Percentiles rank a stretch among this genome's conserved stretches.
These are phyloP conservation scores for Sporothrix luriei DNA, from an alignment of 2,329 filamentous ascomycete genomes.

Conservation along the genomic window DNA sequence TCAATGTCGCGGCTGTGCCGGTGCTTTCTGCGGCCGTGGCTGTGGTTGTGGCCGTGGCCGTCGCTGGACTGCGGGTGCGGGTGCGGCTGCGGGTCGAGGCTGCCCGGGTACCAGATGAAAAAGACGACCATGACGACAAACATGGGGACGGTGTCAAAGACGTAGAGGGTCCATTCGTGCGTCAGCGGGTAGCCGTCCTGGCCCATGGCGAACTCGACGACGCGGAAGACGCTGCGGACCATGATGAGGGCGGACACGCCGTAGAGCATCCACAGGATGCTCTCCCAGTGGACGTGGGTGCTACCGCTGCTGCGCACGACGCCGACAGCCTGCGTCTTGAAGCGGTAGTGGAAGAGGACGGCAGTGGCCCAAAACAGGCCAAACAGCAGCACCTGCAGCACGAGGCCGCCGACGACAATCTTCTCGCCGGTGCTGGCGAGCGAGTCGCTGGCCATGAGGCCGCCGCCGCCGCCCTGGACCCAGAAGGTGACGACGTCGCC, in stretches of 20 bases:
- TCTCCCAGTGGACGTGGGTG: conserved; percentile 40
- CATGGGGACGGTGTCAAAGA: conserved; percentile 43
- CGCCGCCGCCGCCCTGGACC: conserved; percentile 48
- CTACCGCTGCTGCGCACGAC: background rate
- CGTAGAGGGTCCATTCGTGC: conserved; percentile 42
- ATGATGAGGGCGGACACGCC: conserved; percentile 42
- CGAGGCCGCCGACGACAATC: conserved; percentile 51
- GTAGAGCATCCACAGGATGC: conserved; percentile 37
- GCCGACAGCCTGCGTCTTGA: conserved; percentile 33
- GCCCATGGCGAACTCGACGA: conserved; percentile 46
- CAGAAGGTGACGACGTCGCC: conserved; percentile 52
- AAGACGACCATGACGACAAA: conserved; percentile 33
- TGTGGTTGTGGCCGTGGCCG: too few species aligned
- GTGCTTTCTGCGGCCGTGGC: background rate
- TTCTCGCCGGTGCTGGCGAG: conserved; percentile 43
- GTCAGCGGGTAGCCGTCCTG: conserved; percentile 39
- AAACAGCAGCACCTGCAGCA: conserved; percentile 53
- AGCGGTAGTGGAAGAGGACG: conserved; percentile 51
- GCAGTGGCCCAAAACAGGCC: conserved; percentile 50
- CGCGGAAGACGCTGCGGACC: conserved; percentile 45
- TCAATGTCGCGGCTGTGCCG: background rate
- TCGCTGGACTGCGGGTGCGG: too few species aligned
- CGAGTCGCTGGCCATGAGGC: conserved; percentile 40
- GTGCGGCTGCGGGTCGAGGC: background rate
- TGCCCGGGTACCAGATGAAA: conserved; percentile 29